Evolutionary conservation across 2,329 filamentous ascomycete genomes (phyloP), one percentile per base, ranked within the genome.

Genomic region (Claviceps quebecensis): DNA sequence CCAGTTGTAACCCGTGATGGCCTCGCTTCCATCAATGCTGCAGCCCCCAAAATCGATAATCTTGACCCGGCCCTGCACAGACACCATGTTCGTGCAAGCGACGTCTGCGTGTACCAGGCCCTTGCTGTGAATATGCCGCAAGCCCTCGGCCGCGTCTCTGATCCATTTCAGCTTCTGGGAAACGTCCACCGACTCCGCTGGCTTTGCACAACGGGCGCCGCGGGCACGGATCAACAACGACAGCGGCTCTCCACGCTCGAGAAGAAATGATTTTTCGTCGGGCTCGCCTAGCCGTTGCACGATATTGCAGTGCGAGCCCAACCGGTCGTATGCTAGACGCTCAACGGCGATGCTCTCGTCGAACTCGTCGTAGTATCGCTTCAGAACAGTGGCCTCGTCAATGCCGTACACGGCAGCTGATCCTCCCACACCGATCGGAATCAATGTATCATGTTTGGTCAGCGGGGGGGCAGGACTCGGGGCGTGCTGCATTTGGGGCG

Each of bases 391-490:
- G 44, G 52, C 17, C 37, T 51, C 48, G 38, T 53, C 44, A 34
- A 53, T 51, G 43, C 51, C 48, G 37, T 53, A 53, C 43, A 50
- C 51, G 8, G 40, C 26, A 47, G 51, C 51, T 29, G 51, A 53
- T 1, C 48, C 48, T 7, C 51, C 51, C 14, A 34, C n/a, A 34
- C 41, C 47, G 22, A 53, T 53, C 37, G 29, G 16, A 14, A 36
- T 47, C 14, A 53, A 48, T 23, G 23, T 36, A 13, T 50, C 34
- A 47, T 53, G 29, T 11, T 34, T 34, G 29, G 9, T 34, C 29
- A 34, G 29, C 3, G 29, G 9, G 29, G 29, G 9, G 9, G 29
- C 29, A 34, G 29, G 11, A 34, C 29, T 34, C 29, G 9, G 29
- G 29, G 29, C 9, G 29, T 34, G 29, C 29, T 34, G 9, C 29